A percentile compares a stretch with the other conserved stretches of the same genome.
These are phyloP conservation scores for Aspergillus eucalypticola DNA, from an alignment of 2,329 filamentous ascomycete species.

Conservation along the genomic window DNA sequence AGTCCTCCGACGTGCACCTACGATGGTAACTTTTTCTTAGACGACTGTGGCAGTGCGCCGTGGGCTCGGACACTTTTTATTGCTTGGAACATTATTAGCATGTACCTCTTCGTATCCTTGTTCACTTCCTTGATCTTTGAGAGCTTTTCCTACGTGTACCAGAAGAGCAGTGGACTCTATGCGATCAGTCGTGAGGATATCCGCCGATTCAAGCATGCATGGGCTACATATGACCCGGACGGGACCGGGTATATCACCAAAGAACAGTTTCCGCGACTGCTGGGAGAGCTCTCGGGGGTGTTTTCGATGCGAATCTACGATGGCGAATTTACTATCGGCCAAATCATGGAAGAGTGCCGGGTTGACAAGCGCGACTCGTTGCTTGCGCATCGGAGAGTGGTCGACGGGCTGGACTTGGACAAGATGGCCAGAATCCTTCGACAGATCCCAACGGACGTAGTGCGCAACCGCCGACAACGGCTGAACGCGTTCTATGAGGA, in stretches of 20 bases:
- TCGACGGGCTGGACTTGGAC: conserved; percentile 67
- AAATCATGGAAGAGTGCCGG: conserved; percentile 81
- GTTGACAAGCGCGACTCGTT: conserved; percentile 54
- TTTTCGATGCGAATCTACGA: conserved; percentile 98
- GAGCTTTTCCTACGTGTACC: conserved; percentile 99
- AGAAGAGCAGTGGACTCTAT: conserved; percentile 88
- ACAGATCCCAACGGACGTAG: conserved; percentile 71
- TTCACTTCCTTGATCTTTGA: conserved; percentile 99
- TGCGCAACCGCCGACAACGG: conserved; percentile 71
- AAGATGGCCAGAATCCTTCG: conserved; percentile 73
- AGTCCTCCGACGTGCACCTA: conserved; percentile 78
- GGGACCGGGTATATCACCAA: conserved; percentile 90
- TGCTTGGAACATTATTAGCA: conserved; percentile 98
- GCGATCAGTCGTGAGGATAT: conserved; percentile 92
- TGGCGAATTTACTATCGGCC: conserved; percentile 80
- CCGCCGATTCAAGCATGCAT: conserved; percentile 95
- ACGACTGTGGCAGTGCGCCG: conserved; percentile 85
- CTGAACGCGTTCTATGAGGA: conserved; percentile 98
- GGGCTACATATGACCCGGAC: conserved; percentile 90
- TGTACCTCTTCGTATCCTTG: conserved; percentile 99
- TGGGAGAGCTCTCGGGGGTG: conserved; percentile 87
- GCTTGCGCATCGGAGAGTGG: conserved; percentile 39
- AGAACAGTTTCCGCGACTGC: conserved; percentile 80
- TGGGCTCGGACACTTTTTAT: conserved; percentile 93
- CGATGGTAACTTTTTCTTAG: conserved; percentile 71